These are phyloP conservation scores for Talinum fruticosum DNA, from an alignment of 148 eudicot species.

Conservation along the genomic window DNA sequence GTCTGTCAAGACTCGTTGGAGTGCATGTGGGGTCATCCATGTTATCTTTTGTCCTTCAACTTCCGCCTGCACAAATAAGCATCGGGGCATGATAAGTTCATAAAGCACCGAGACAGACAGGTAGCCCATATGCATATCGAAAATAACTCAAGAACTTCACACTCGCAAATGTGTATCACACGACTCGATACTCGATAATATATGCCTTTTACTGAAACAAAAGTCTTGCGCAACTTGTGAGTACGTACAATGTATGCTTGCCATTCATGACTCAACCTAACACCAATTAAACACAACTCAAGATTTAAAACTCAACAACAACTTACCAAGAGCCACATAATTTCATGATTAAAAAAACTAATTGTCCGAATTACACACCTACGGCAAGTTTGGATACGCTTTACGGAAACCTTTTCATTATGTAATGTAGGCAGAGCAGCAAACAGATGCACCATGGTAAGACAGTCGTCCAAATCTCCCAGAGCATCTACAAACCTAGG, in stretches of 20 bases:
- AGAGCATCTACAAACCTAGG: slow-evolving; percentile 88
- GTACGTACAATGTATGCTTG: slow-evolving; percentile 83
- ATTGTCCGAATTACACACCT: slow-evolving; percentile 41
- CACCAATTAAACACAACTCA: neutral
- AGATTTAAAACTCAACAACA: neutral
- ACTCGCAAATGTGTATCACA: neutral
- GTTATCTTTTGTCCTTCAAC: slow-evolving; percentile 87
- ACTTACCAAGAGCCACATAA: neutral
- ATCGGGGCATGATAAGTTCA: neutral
- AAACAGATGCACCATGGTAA: slow-evolving; percentile 89
- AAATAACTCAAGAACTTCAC: neutral
- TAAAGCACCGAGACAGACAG: neutral
- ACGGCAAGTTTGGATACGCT: slow-evolving; percentile 78
- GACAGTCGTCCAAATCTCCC: slow-evolving; percentile 89
- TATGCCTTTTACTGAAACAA: slow-evolving; percentile 92
- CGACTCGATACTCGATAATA: slow-evolving; percentile 70
- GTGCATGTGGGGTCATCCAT: slow-evolving; percentile 93
- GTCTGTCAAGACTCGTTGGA: slow-evolving; percentile 84
- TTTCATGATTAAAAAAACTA: neutral
- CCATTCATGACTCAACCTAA: slow-evolving; percentile 95
- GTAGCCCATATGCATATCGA: neutral
- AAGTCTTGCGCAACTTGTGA: slow-evolving; percentile 82
- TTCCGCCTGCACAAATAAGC: slow-evolving; percentile 55
- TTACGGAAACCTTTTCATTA: slow-evolving; percentile 66
- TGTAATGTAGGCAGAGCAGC: slow-evolving; percentile 85